These are phyloP conservation scores for Kandelia obovata DNA, from an alignment of 345 rosid genomes.

Conservation along the genomic window DNA sequence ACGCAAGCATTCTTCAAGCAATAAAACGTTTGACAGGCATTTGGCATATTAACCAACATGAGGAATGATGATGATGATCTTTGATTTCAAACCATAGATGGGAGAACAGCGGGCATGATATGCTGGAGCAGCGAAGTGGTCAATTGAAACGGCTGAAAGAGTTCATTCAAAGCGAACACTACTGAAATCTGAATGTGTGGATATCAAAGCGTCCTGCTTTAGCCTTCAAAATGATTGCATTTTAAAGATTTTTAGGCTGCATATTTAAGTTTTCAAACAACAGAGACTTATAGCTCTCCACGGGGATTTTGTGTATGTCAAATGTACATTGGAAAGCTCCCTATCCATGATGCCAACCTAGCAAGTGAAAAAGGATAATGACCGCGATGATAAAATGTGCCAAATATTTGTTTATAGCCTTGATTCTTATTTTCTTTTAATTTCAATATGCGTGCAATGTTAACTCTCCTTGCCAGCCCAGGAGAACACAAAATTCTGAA, in stretches of 20 bases:
- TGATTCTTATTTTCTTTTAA: too few species aligned
- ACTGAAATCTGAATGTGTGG: conserved; percentile 17
- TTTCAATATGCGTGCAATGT: too few species aligned
- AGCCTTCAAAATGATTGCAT: neutral
- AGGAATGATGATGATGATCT: neutral
- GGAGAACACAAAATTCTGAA: neutral
- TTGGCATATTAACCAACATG: neutral
- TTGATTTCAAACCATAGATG: conserved; percentile 49
- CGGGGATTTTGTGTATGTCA: neutral
- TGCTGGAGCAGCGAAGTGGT: conserved; percentile 73
- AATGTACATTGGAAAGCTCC: too few species aligned
- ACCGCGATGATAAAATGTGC: too few species aligned
- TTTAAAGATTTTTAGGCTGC: neutral
- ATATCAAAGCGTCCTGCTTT: neutral
- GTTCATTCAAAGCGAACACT: conserved; percentile 72
- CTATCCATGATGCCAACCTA: too few species aligned
- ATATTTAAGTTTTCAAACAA: neutral
- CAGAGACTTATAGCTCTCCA: neutral
- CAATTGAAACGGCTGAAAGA: conserved; percentile 71
- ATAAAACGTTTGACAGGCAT: conserved; percentile 92
- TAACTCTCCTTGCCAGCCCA: too few species aligned
- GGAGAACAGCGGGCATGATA: conserved; percentile 71
- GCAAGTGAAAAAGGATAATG: too few species aligned
- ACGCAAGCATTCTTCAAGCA: conserved; percentile 59
- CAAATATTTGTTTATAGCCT: too few species aligned